phyloP scores from a whole-genome alignment of 2,329 filamentous ascomycete species.

The Dendrostoma leiphaemia region DNA sequence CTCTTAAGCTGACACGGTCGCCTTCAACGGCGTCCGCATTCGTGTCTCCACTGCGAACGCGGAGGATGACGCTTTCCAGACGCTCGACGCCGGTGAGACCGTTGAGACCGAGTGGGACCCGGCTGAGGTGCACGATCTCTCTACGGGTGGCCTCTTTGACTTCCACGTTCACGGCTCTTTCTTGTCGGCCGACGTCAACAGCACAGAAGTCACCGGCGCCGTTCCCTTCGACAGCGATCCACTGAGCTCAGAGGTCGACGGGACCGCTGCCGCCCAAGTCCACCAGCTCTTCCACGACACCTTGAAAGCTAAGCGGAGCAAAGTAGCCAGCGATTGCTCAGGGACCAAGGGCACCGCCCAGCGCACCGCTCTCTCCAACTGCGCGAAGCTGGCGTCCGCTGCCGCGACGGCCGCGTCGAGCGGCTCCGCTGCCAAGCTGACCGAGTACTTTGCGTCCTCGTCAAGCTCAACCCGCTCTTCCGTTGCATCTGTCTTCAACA shows the following conservation, averaged over 20 bases:
- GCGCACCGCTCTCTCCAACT: constrained; percentile 51
- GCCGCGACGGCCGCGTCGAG: constrained; percentile 52
- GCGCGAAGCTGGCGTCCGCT: constrained; percentile 48
- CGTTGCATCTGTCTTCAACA: constrained; percentile 50
- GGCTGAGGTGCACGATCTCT: constrained; percentile 53
- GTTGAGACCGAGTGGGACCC: constrained; percentile 54
- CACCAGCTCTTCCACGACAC: constrained; percentile 44
- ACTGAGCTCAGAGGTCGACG: constrained; percentile 56
- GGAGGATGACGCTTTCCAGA: constrained; percentile 47
- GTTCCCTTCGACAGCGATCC: constrained; percentile 59
- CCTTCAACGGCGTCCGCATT: constrained; percentile 53
- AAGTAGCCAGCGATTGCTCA: constrained; percentile 53
- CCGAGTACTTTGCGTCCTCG: constrained; percentile 65
- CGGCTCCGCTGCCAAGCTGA: constrained; percentile 47
- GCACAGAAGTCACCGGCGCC: constrained; percentile 52
- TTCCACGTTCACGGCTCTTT: constrained; percentile 56
- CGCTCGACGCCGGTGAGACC: constrained; percentile 46
- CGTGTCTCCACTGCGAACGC: constrained; percentile 44
- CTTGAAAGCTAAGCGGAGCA: constrained; percentile 40
- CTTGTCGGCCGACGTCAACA: constrained; percentile 50
- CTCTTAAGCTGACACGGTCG: constrained; percentile 36
- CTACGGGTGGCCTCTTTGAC: constrained; percentile 51
- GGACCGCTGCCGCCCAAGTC: constrained; percentile 48
- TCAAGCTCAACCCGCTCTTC: constrained; percentile 41
- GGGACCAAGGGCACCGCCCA: constrained; percentile 43